Evolutionary conservation across 2,329 filamentous ascomycete genomes (phyloP).

Genomic region (Dactylellina drechsleri): DNA sequence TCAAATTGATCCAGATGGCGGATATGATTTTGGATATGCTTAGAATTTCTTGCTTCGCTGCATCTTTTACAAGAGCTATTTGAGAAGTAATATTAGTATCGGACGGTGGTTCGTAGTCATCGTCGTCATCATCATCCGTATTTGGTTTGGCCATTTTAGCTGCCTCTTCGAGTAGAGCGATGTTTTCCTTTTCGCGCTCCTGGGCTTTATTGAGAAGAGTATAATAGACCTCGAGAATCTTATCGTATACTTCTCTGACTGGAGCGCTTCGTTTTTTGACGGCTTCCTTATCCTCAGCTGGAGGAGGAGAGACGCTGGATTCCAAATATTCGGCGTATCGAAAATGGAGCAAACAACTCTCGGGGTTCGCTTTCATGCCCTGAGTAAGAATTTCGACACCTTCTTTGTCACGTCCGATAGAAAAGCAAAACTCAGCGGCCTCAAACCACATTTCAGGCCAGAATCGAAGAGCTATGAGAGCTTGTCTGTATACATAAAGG

Average conservation of each 20-base stretch:
- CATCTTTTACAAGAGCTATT: slow-evolving; percentile 67
- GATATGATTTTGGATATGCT: slow-evolving; percentile 86
- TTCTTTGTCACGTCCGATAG: slow-evolving; percentile 58
- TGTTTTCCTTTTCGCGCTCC: slow-evolving; percentile 70
- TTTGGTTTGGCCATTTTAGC: slow-evolving; percentile 59
- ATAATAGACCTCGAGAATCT: slow-evolving; percentile 86
- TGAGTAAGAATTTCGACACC: slow-evolving; percentile 82
- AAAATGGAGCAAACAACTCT: slow-evolving; percentile 89
- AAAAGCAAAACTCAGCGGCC: slow-evolving; percentile 58
- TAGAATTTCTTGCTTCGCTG: slow-evolving; percentile 75
- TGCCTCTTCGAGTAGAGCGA: slow-evolving; percentile 69
- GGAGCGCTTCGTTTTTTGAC: slow-evolving; percentile 73
- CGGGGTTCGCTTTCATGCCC: slow-evolving; percentile 88
- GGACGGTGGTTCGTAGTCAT: slow-evolving; percentile 64
- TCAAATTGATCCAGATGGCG: slow-evolving; percentile 92
- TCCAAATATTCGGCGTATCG: slow-evolving; percentile 91
- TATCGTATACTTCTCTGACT: slow-evolving; percentile 84
- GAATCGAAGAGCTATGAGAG: slow-evolving; percentile 90
- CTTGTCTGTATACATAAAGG: slow-evolving; percentile 91
- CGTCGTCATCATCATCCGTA: slow-evolving; percentile 65
- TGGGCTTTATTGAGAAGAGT: slow-evolving; percentile 79
- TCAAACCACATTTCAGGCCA: slow-evolving; percentile 87
- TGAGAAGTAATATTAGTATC: slow-evolving; percentile 68
- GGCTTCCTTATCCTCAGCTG: slow-evolving; percentile 72
- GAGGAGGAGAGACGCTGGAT: slow-evolving; percentile 72